These are phyloP conservation scores for Penicillium thymicola DNA, from an alignment of 2,329 filamentous ascomycete species.

Conservation along the genomic window DNA sequence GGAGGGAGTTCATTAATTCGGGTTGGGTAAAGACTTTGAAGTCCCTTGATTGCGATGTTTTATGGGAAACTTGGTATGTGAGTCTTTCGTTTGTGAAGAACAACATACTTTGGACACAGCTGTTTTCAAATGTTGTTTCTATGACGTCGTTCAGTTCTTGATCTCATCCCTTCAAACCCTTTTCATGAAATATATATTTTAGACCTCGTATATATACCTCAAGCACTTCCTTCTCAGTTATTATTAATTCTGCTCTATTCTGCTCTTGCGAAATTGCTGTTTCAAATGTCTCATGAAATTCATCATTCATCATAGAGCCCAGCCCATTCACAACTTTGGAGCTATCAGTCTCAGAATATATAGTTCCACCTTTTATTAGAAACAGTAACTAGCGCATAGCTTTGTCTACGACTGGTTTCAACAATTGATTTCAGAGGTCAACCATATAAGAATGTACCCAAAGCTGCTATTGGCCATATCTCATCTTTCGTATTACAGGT, in stretches of 20 bases:
- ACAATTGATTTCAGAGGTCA: too few relatives aligned
- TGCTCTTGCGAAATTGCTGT: not conserved
- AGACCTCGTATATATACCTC: too few relatives aligned
- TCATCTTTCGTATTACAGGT: not conserved
- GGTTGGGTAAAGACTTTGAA: not conserved
- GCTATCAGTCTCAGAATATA: not conserved
- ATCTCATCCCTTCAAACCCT: not conserved
- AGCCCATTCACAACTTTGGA: not conserved
- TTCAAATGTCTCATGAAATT: not conserved
- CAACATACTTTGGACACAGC: not conserved
- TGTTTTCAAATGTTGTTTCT: not conserved
- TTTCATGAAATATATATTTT: not conserved
- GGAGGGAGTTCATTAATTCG: conserved; percentile 2
- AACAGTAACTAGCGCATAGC: not conserved
- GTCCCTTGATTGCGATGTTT: not conserved
- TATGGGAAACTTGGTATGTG: not conserved
- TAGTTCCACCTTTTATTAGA: not conserved
- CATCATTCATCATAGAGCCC: not conserved
- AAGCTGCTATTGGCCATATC: not conserved
- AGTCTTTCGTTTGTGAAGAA: not conserved
- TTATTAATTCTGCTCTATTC: not conserved
- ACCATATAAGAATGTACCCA: not conserved
- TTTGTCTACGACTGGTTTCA: not conserved
- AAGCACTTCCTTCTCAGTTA: not conserved
- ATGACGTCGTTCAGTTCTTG: conserved; percentile 5